Base-by-base conservation (phyloP, 106 monocot genomes). In the Dioscorea zingiberensis region DNA sequence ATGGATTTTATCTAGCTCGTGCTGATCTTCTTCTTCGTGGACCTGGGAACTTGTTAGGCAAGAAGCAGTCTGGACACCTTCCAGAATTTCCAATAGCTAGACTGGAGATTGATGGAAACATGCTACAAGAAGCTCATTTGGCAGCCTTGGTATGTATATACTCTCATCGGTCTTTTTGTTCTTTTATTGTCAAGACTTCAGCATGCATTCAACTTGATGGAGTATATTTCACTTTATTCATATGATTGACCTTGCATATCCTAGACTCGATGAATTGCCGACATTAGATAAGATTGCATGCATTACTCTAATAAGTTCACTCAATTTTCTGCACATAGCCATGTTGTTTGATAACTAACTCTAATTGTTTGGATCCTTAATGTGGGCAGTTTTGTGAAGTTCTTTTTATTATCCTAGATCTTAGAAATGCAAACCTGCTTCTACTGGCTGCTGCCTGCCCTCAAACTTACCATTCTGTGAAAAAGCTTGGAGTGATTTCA, bases 51-150 rank as follows among this genome's bases (percentile, higher is more conserved):
- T 75, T 98, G 80, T 89, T 98, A 28, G 98, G 98, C 24, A 93
- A 98, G 73, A 98, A 88, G 64, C 97, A 98, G 68, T 98, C 98
- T 21, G 98, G 98, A 3, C 92, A 98, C 47, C 81, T 98, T 69
- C 98, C 98, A 27, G 92, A 98, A 25, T 98, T 98, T 71, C 98
- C 98, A 15, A 82, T 98, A 63, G 86, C 98, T 55, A 75, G 98
- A 72, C 60, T 98, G 78, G 98, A 98, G 73, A 65, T 89, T 53
- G 98, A 98, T 69, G 92, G 98, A 48, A 84, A 80, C 78, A 86
- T 98, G 75, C 74, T 98, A 38, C 93, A 86, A 67, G 88, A 98
- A 73, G 98, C 97, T 16, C 88, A 98, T 56, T 77, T 79, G 67
- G 98, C 98, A 74, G 98, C 98, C 59, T 28, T 98, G 81, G 97